Evolutionary conservation across 441 rosid species (phyloP).

Genomic region (Corymbia calophylla): DNA sequence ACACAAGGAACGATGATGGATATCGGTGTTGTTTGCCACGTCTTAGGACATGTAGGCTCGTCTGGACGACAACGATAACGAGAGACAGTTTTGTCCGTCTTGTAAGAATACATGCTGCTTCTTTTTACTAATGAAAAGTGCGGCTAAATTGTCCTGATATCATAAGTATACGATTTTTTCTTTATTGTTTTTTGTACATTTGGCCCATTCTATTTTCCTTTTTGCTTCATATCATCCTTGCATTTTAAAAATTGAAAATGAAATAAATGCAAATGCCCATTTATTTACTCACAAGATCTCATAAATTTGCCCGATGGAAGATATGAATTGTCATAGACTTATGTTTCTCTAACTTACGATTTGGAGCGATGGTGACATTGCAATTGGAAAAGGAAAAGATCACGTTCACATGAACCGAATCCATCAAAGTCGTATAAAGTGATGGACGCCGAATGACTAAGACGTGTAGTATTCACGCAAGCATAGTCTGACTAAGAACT

Average conservation of each 20-base stretch:
- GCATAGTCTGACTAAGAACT: neutral
- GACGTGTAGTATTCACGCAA: neutral
- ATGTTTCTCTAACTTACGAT: neutral
- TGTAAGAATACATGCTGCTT: neutral
- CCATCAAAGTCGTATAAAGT: neutral
- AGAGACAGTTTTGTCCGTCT: neutral
- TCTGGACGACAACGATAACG: neutral
- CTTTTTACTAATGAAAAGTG: neutral
- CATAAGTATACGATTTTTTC: too few relatives aligned
- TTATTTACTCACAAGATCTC: neutral
- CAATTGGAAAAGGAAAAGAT: neutral
- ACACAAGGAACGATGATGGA: neutral
- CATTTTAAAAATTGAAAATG: neutral
- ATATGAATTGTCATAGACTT: neutral
- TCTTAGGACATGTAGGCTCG: neutral
- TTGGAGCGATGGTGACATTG: neutral
- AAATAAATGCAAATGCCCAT: neutral
- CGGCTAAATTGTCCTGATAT: too few relatives aligned
- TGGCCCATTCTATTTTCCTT: neutral
- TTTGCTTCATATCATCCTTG: neutral
- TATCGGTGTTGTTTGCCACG: neutral
- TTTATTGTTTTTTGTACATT: neutral
- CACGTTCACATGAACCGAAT: neutral
- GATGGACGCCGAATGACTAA: neutral
- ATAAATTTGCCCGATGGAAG: neutral